Percentiles rank a stretch among this genome's conserved stretches.
Evolutionary conservation across 2,329 filamentous ascomycete genomes (phyloP).

Genomic region (Aspergillus neotritici): DNA sequence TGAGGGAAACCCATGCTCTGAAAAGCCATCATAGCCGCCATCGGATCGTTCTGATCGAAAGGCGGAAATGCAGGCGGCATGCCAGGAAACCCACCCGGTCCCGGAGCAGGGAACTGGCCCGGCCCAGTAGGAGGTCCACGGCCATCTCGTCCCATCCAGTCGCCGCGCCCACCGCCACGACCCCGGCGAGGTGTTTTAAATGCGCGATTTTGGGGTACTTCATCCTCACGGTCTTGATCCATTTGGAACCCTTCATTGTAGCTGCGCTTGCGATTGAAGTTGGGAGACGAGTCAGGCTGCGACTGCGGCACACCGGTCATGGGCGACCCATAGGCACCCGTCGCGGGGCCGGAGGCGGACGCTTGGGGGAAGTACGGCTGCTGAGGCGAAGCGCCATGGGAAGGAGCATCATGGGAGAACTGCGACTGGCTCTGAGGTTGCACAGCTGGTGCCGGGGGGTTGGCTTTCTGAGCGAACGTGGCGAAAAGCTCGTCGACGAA

Average conservation of each 20-base stretch:
- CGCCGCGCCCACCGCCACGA: constrained; percentile 41
- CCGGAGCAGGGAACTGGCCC: constrained; percentile 24
- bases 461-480: constrained; percentile 45
- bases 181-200: constrained; percentile 43
- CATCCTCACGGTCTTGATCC: constrained; percentile 39
- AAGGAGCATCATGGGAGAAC: constrained; percentile 17
- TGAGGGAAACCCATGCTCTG: constrained; percentile 49
- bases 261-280: constrained; percentile 47
- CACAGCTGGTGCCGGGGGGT: constrained; percentile 20
- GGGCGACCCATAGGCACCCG: constrained; percentile 17
- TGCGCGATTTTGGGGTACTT: constrained; percentile 39
- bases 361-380: constrained; percentile 7
- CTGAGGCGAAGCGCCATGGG: constrained; percentile 15
- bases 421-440: constrained; percentile 21
- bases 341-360: constrained; percentile 16
- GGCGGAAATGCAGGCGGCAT: constrained; percentile 45
- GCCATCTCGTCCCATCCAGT: constrained; percentile 31
- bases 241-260: constrained; percentile 47
- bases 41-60: constrained; percentile 52
- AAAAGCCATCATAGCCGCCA: constrained; percentile 50
- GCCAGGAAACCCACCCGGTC: constrained; percentile 30
- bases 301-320: constrained; percentile 15
- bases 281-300: constrained; percentile 17
- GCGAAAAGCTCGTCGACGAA: constrained; percentile 55
- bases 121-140: constrained; percentile 17